Evolutionary conservation across 805 yeast species (phyloP).

Genomic region (Kuraishia piskuri): DNA sequence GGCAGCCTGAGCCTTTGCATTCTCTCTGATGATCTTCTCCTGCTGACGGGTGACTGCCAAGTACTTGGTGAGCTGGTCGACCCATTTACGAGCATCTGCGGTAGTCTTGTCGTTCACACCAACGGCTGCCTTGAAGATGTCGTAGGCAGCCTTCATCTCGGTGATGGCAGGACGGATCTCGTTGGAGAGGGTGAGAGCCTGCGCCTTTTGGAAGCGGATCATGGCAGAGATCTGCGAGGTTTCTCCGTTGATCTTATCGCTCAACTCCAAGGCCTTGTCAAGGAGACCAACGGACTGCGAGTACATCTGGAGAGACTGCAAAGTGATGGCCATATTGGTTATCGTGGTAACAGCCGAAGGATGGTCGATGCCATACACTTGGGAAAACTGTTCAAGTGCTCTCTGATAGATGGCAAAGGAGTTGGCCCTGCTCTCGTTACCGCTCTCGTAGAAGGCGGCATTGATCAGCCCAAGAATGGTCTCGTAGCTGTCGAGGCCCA

Average conservation of each 20-base stretch:
- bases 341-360: constrained; percentile 62
- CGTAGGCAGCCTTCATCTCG: constrained; percentile 46
- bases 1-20: constrained; percentile 5
- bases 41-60: constrained; percentile 36
- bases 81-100: constrained; percentile 59
- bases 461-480: constrained; percentile 65
- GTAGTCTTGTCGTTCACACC: constrained; percentile 67
- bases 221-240: constrained; percentile 55
- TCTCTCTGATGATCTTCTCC: constrained; percentile 24
- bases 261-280: constrained; percentile 41
- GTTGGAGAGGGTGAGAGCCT: constrained; percentile 41
- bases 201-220: constrained; percentile 61
- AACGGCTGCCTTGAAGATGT: constrained; percentile 42
- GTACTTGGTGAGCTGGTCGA: constrained; percentile 43
- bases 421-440: constrained; percentile 47
- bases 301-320: constrained; percentile 42
- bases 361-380: constrained; percentile 53
- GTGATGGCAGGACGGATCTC: constrained; percentile 50
- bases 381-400: constrained; percentile 50
- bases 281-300: constrained; percentile 44
- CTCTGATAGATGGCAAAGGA: constrained; percentile 55
- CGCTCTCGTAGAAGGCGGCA: constrained; percentile 63
- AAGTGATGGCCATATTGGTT: constrained; percentile 50
- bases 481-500: constrained; percentile 76
- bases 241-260: constrained; percentile 44